Evolutionary conservation across 768 basidiomycete genomes (phyloP).

Genomic region (Pisolithus orientalis): DNA sequence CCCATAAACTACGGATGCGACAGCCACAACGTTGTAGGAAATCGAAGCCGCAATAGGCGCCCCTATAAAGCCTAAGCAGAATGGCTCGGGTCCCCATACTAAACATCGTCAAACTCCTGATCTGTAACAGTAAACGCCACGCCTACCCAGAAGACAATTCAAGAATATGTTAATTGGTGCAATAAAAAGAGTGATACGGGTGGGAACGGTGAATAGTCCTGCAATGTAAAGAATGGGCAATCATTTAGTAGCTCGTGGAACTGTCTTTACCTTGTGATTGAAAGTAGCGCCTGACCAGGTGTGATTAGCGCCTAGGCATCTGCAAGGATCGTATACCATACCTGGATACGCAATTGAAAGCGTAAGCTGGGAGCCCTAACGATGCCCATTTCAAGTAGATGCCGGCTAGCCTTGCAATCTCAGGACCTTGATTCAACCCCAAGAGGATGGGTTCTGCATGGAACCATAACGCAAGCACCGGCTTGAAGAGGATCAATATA

Average conservation of each 20-base stretch:
- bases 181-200: conserved; percentile 72
- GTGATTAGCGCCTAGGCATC: background rate
- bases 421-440: conserved; percentile 70
- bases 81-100: conserved; percentile 28
- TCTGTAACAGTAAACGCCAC: background rate
- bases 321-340: conserved; percentile 9
- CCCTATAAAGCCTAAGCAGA: conserved; percentile 85
- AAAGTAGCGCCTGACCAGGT: conserved; percentile 39
- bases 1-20: conserved; percentile 58
- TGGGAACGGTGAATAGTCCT: conserved; percentile 71
- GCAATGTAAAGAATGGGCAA: too few relatives aligned
- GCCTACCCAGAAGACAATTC: conserved; percentile 76
- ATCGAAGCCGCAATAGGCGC: conserved; percentile 87
- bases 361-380: conserved; percentile 73
- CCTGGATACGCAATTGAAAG: conserved; percentile 51
- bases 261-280: conserved; percentile 61
- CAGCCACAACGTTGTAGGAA: conserved; percentile 76
- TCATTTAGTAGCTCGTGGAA: too few relatives aligned
- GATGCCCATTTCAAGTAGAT: conserved; percentile 72
- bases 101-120: background rate
- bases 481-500: conserved; percentile 19
- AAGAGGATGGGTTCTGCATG: conserved; percentile 77
- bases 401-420: conserved; percentile 72
- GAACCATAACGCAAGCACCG: conserved; percentile 70
- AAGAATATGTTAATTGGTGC: conserved; percentile 82